Evolutionary conservation across 495 filamentous ascomycete genomes (phyloP).

Genomic region (Podospora sp.): DNA sequence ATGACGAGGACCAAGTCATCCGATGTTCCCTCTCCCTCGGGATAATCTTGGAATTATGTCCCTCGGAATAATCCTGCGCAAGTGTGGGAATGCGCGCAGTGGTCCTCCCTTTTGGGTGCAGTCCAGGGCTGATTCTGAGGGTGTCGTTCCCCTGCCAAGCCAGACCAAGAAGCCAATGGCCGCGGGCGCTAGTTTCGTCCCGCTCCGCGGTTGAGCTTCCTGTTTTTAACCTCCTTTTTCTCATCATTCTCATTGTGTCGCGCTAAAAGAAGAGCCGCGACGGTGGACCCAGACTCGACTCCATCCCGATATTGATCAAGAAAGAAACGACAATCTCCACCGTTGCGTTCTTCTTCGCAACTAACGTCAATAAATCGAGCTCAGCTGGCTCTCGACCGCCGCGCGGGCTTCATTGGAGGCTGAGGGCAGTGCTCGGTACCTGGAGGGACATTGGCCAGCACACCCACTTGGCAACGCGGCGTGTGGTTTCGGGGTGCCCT

Average conservation of each 20-base stretch:
- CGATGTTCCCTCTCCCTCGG: background rate
- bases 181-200: constrained; percentile 8
- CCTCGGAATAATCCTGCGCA: no score
- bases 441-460: background rate
- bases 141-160: constrained; percentile 2
- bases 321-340: background rate
- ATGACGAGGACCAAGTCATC: background rate
- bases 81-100: background rate
- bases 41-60: background rate
- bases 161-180: background rate
- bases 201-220: background rate
- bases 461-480: background rate
- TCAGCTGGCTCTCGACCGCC: background rate
- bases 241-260: no score
- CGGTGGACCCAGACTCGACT: background rate
- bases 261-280: no score
- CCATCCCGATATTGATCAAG: background rate
- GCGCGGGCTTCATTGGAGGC: background rate
- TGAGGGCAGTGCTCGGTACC: background rate
- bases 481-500: background rate
- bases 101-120: background rate
- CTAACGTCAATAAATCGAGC: background rate
- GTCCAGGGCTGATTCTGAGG: background rate
- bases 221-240: constrained; percentile 2
- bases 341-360: background rate